Conservation (phyloP, 257 asterid genomes). For the Linaria vulgaris region DNA sequence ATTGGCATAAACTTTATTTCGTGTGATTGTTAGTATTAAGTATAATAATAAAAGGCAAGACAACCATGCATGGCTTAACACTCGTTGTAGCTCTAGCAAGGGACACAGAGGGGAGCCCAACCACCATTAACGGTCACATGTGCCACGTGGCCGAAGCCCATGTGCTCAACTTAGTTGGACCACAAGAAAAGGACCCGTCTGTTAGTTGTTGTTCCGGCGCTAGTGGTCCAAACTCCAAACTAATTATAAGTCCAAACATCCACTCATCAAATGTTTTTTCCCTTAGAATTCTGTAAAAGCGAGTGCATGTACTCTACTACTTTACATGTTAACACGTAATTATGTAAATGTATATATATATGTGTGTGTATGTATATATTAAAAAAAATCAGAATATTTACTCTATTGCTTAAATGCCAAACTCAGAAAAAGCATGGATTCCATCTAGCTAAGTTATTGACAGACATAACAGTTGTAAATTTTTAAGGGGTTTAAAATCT, state of each 20-base stretch:
- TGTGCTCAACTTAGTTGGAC: slow-evolving; percentile 28
- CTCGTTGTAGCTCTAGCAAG: slow-evolving; percentile 38
- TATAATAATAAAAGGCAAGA: slow-evolving; percentile 20
- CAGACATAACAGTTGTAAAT: too few relatives aligned
- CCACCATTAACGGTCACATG: slow-evolving; percentile 42
- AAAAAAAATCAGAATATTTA: too few relatives aligned
- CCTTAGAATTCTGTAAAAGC: too few relatives aligned
- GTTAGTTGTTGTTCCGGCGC: neutral
- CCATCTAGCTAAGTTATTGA: too few relatives aligned
- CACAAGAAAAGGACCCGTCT: slow-evolving; percentile 18
- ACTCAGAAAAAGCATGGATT: too few relatives aligned
- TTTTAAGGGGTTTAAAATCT: too few relatives aligned
- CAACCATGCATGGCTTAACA: slow-evolving; percentile 34
- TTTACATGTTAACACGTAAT: too few relatives aligned
- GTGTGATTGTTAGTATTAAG: neutral
- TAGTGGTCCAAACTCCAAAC: neutral
- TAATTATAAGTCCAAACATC: slow-evolving; percentile 12
- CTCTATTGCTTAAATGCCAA: too few relatives aligned
- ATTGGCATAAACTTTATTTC: too few relatives aligned
- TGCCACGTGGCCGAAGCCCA: slow-evolving; percentile 49
- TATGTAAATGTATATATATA: too few relatives aligned
- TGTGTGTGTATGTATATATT: too few relatives aligned
- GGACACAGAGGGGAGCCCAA: slow-evolving; percentile 41
- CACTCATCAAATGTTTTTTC: neutral
- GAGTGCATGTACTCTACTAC: too few relatives aligned